Conservation (phyloP, 805 yeast species). For the Millerozyma acaciae region DNA sequence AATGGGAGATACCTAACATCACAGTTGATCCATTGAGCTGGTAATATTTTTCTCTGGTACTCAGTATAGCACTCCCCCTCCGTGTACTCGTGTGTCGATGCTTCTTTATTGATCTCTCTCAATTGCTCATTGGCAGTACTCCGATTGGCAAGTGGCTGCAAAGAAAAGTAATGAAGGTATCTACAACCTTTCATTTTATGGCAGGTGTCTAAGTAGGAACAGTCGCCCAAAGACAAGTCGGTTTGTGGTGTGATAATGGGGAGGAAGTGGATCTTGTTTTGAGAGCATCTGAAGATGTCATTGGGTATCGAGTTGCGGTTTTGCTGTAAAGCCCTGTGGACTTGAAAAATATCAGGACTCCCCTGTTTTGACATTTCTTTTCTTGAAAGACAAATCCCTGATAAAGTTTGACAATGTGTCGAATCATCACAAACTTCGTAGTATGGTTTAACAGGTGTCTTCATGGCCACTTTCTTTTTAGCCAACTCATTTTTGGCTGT, state of each 20-base stretch:
- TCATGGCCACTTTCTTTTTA: constrained; percentile 34
- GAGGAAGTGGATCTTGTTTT: constrained; percentile 24
- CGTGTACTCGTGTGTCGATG: constrained; percentile 37
- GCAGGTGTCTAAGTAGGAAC: constrained; percentile 92
- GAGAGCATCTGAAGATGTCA: constrained; percentile 20
- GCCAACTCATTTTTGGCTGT: constrained; percentile 40
- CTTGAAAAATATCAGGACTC: constrained; percentile 5
- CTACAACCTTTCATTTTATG: constrained; percentile 79
- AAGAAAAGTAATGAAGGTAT: constrained; percentile 69
- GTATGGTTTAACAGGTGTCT: constrained; percentile 42
- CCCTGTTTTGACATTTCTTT: constrained; percentile 11
- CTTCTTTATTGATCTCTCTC: constrained; percentile 8
- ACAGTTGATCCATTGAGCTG: constrained; percentile 85
- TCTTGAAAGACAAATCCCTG: constrained; percentile 20
- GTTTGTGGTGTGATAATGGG: constrained; percentile 47
- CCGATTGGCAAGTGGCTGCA: constrained; percentile 31
- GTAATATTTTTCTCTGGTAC: constrained; percentile 31
- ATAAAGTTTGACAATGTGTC: constrained; percentile 28
- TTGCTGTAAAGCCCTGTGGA: constrained; percentile 13
- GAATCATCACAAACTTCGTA: constrained; percentile 47
- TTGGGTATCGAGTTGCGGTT: constrained; percentile 12
- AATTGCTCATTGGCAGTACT: constrained; percentile 8
- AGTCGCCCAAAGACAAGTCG: constrained; percentile 74
- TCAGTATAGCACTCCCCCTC: constrained; percentile 45
- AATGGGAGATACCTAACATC: constrained; percentile 77